These are phyloP conservation scores for Thelephora aurantiotincta DNA, from an alignment of 768 basidiomycete genomes.

Conservation along the genomic window DNA sequence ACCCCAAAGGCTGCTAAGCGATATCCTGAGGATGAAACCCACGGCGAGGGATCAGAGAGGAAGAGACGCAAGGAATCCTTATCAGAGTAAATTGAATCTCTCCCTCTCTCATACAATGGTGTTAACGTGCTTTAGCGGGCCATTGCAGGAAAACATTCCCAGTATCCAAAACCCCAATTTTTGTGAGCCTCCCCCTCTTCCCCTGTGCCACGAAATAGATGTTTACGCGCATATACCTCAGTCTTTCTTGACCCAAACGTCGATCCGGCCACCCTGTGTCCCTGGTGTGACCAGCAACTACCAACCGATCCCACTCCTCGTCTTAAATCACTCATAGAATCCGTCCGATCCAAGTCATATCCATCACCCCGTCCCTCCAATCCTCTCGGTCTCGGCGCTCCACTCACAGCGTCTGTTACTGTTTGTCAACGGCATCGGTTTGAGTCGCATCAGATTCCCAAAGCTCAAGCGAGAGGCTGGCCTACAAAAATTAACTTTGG, in stretches of 20 bases:
- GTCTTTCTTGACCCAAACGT: constrained; percentile 35
- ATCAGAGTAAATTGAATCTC: background rate
- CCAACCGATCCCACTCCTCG: constrained; percentile 48
- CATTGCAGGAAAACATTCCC: constrained; percentile 4
- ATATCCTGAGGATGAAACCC: no score
- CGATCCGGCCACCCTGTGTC: constrained; percentile 62
- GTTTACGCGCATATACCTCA: constrained; percentile 11
- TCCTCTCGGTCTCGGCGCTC: constrained; percentile 43
- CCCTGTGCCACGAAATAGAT: background rate
- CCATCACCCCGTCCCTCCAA: constrained; percentile 57
- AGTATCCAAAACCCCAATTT: constrained; percentile 12
- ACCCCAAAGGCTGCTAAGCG: no score
- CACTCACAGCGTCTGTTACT: constrained; percentile 38
- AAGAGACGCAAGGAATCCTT: constrained; percentile 9
- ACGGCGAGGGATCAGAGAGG: background rate
- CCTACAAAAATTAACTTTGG: constrained; percentile 59
- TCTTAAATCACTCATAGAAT: constrained; percentile 37
- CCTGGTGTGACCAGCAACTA: constrained; percentile 65
- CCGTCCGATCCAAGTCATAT: constrained; percentile 37
- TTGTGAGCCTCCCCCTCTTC: background rate
- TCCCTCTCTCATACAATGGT: background rate
- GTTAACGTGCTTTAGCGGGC: constrained; percentile 2
- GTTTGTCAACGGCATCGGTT: constrained; percentile 73
- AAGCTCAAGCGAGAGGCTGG: constrained; percentile 62
- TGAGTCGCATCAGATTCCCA: constrained; percentile 58